Base-by-base conservation (phyloP, 2,329 filamentous ascomycete genomes). In the Hirsutella thompsonii region DNA sequence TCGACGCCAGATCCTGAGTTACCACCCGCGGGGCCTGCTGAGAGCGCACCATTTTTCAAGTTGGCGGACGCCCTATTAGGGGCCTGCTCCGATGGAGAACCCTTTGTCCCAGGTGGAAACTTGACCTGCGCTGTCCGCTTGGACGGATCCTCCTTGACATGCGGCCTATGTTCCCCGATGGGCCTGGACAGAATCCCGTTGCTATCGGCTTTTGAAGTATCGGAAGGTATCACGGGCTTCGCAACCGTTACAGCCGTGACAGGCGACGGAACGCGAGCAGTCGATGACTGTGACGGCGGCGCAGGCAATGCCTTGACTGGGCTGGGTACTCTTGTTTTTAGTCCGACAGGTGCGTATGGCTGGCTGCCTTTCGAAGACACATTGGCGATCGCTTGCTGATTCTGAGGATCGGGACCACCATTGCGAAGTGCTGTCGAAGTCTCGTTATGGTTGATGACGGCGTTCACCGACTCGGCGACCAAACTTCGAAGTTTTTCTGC, bases 401-500 rank as follows among this genome's bases (percentile, higher is more conserved):
- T 26, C 23, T 26, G 23, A 26, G 23, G 23, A 26, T 26, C 23
- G 23, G 11, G 23, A 26, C 6, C 23, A 11, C 23, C 23, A 26
- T 26, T 26, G 23, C 11, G 23, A 6, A 6, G 6, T 11, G 23
- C 6, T 6, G 23, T 6, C 23, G 23, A 6, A 6, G 23, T 11
- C 6, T 26, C 23, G 35, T 44, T 43, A 20, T 46, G 37, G 28
- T 39, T 46, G 10, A 42, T 44, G 20, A 48, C 42, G 39, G 51
- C 43, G 20, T 53, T 50, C 29, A 49, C 42, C 8, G 56, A 50
- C 49, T 55, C 55, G 9, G 52, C 54, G 8, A 66, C 48, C 8
- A 60, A 59, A 42, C 60, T 60, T 47, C 63, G 65, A 26, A 68
- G 49, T 14, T 55, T 55, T 44, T 71, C 64, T 29, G 69, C 63